A percentile compares a stretch with the other conserved stretches of the same genome.
Evolutionary conservation across 1,284 basidiomycete genomes (phyloP).

Genomic region (Hypsizygus ulmarius): DNA sequence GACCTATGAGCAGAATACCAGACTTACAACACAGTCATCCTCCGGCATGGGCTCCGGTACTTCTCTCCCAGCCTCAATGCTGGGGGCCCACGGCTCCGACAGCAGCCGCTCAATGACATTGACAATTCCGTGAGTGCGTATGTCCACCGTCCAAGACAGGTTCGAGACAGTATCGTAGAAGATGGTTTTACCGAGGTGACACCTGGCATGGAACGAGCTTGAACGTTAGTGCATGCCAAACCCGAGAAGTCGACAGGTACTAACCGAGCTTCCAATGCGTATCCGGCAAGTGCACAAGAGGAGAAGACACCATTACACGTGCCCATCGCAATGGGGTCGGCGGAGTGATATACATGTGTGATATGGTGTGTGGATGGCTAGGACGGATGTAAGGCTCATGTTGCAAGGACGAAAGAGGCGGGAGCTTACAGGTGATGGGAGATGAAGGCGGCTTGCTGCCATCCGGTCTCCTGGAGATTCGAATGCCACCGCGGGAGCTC

Average conservation of each 20-base stretch:
- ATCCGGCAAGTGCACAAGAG: slow-evolving; percentile 70
- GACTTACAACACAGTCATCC: slow-evolving; percentile 62
- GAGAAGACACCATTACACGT: slow-evolving; percentile 77
- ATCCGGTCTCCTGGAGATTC: slow-evolving; percentile 91
- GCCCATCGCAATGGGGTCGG: slow-evolving; percentile 84
- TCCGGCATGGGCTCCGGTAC: slow-evolving; percentile 52
- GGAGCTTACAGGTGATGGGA: slow-evolving; percentile 71
- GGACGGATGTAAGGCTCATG: slow-evolving; percentile 6
- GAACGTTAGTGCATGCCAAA: background rate
- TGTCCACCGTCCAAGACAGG: slow-evolving; percentile 79
- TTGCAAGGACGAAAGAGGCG: background rate
- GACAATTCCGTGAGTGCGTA: slow-evolving; percentile 84
- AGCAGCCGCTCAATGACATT: slow-evolving; percentile 79
- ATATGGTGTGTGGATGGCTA: slow-evolving; percentile 73
- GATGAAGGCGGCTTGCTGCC: slow-evolving; percentile 82
- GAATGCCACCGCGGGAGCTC: slow-evolving; percentile 86
- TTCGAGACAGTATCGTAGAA: slow-evolving; percentile 90
- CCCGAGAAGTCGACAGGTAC: slow-evolving; percentile 17
- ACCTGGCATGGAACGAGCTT: slow-evolving; percentile 38
- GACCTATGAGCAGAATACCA: background rate
- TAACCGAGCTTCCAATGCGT: slow-evolving; percentile 74
- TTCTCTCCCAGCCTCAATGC: slow-evolving; percentile 53
- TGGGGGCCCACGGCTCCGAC: slow-evolving; percentile 71
- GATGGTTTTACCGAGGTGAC: slow-evolving; percentile 82
- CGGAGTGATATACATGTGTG: slow-evolving; percentile 84